Evolutionary conservation across 768 basidiomycete species (phyloP), one percentile per base, ranked within the genome.

Genomic region (Gymnopilus dilepis): DNA sequence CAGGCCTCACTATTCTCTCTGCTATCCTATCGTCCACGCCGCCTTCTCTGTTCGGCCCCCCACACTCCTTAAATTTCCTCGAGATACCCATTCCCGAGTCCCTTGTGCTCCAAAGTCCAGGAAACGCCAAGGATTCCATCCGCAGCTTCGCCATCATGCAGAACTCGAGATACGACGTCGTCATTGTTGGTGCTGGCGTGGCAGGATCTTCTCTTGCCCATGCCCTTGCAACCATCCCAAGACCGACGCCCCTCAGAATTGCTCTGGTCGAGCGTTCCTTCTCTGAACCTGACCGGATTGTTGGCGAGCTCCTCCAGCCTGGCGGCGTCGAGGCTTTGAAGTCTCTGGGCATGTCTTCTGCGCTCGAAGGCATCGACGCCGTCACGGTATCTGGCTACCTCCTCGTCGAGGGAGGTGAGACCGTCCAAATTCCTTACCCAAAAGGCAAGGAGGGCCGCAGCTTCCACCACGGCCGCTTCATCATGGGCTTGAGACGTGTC

Each of bases 231-330:
- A 80, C 82, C 1, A 68, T 84, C 7, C 78, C 82, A 2, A 80
- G 85, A 40, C 50, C 74, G 19, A 77, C 77, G 55, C 90, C 90
- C 9, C 84, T 95, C 19, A 84, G 87, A n/a, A 88, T 98, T 65
- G 90, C 90, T 17, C 78, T 98, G 0, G 80, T 99, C 59, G 97
- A 99, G 75, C 88, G 97, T 12, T 97, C 96, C 12, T 83, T 99
- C 4, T 82, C 90, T 0, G 91, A 94, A 72, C 97, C 97, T 0
- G 95, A 99, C 81, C 86, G 97, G 13, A 99, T 99, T 67, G 97
- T 99, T 30, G 97, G 97, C 24, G 97, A 99, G 73, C 86, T 99
- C 0, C 80, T 99, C 24, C 97, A 99, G 70, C 97, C 97, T 1
- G 95, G 90, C 1, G 97, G 97, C 1, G 87, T 95, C 22, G 78